Base-by-base conservation (phyloP, 345 rosid species). In the Draba incana region DNA sequence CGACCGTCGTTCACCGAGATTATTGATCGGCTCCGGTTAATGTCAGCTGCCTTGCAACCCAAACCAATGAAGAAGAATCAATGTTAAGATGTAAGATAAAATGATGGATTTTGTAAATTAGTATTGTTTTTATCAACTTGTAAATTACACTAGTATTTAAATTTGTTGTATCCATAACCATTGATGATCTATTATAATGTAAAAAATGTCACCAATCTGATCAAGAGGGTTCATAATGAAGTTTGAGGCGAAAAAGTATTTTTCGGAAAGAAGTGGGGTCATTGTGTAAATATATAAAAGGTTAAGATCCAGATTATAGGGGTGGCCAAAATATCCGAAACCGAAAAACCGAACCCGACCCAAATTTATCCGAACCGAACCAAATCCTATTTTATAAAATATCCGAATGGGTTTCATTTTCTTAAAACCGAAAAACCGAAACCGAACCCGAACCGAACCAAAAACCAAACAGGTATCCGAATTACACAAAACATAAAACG, bases 1-100 rank as follows among this genome's bases (percentile, higher is more conserved):
- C 79, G 97, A 46, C 94, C 88, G 5, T 78, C 90, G 1, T 91
- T 88, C 55, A 88, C 92, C 3, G 88, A 88, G 74, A 84, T 88
- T 59, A 72, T 85, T 9, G 79, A 78, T 46, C 74, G 88, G 70
- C 65, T 92, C 28, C 84, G 83, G 13, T 31, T 35, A 3, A 87
- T 85, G 90, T 75, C 84, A 11, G 64, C 37, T 13, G 76, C 85
- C n/a, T 47, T 82, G 71, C 88, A 82, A 56, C 69, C 83, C 39
- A 86, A 77, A 66, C 80, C 41, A 64, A 39, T 5, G 28, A 44
- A 35, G 2, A 35, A 28, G 10, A 64, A 14, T 45, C 27, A 14
- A 28, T n/a, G 41, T 30, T 13, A 33, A 33, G 25, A 15, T 28
- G 10, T 55, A 33, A 33, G 56, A 58, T 41, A 12, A 3, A 12